Conservation (phyloP, 805 yeast species). For the Wickerhamomyces strasburgensis region DNA sequence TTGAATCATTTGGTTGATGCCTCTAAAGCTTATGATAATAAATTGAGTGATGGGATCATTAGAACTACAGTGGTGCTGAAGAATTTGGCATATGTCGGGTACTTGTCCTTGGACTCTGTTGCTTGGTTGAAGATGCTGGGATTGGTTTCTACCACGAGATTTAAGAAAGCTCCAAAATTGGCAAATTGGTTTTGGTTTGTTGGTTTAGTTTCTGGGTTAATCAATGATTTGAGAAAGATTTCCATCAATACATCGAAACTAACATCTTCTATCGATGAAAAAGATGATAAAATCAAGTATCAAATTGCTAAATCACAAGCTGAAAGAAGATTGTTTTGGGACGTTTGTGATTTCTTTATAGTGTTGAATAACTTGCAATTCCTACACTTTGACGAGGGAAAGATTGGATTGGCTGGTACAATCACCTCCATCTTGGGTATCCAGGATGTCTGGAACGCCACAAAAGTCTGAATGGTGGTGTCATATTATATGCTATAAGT, state of each 20-base stretch:
- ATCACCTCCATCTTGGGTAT: conserved; percentile 77
- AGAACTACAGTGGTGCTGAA: conserved; percentile 49
- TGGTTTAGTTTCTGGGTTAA: conserved; percentile 59
- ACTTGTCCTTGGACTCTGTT: conserved; percentile 58
- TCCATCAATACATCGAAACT: conserved; percentile 33
- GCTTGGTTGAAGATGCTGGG: conserved; percentile 55
- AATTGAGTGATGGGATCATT: conserved; percentile 55
- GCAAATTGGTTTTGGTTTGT: conserved; percentile 74
- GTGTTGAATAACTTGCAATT: conserved; percentile 64
- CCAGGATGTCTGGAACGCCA: conserved; percentile 61
- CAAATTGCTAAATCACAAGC: conserved; percentile 43
- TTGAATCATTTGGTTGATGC: conserved; percentile 68
- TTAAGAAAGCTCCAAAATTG: conserved; percentile 46
- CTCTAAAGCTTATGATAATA: conserved; percentile 60
- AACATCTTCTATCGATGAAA: conserved; percentile 22
- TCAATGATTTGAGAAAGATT: conserved; percentile 52
- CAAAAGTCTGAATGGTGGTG: conserved; percentile 29
- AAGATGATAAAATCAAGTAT: conserved; percentile 33
- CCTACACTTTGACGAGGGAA: conserved; percentile 67
- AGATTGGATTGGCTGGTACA: conserved; percentile 79
- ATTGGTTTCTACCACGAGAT: conserved; percentile 43
- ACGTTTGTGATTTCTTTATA: conserved; percentile 66
- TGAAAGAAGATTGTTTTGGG: conserved; percentile 67
- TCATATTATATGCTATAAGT: too few relatives aligned
- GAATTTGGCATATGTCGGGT: conserved; percentile 58